Base-by-base conservation (phyloP, 345 rosid genomes). In the Erucastrum elatum region DNA sequence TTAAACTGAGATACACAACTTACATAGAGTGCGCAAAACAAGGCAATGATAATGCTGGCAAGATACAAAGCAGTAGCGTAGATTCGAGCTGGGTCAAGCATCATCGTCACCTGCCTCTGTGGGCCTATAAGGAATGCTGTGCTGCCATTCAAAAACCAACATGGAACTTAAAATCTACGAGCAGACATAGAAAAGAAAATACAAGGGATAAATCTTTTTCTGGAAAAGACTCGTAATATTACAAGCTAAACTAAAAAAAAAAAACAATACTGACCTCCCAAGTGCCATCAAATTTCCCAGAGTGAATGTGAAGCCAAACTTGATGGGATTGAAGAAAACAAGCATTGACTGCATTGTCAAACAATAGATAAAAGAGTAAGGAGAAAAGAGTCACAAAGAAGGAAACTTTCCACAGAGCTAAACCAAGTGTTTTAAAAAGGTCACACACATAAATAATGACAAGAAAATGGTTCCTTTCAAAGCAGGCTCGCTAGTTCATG, bases 111-210 rank as follows among this genome's bases (percentile, higher is more conserved):
- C 85, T 94, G 98, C 74, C 95, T 85, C 74, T 91, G 90, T n/a
- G 98, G 98, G 51, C 98, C 98, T 75, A 94, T 86, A 68, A 94
- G 93, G 84, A 94, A 94, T 75, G 94, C 90, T 17, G 98, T 92
- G 90, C 98, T 92, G 98, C 84, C 86, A 86, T 78, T 79, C 81
- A 80, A 77, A 85, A 82, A 30, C 9, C 9, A 39, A 63, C 30
- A 80, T 33, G 31, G 66, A 84, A 83, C 85, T 88, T 85, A 83
- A 84, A 64, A 66, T 82, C 81, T 44, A 37, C 49, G 70, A 83
- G 63, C 70, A 53, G 25, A 13, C 0, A 55, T 4, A 33, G 35
- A 4, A 33, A 33, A 33, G 4, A 4, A 33, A 0, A 4, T 34
- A 8, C 39, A 79, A 55, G 1, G 11, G 70, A 59, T 62, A 34